A percentile compares a stretch with the other conserved stretches of the same genome.
These are phyloP conservation scores for Rhizophagus clarus DNA, from an alignment of 192 early-diverging fungal genomes.

Conservation along the genomic window DNA sequence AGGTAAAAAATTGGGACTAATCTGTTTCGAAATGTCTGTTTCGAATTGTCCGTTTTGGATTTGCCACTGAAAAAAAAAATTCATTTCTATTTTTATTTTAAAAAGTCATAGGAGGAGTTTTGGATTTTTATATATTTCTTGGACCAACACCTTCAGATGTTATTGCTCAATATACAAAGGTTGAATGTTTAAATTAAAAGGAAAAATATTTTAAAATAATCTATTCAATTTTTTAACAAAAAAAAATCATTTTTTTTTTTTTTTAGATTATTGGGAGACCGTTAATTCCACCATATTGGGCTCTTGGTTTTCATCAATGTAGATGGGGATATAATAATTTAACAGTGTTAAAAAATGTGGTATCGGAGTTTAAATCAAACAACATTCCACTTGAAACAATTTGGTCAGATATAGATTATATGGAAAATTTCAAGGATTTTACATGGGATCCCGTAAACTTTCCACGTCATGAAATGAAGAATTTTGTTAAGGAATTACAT, in stretches of 20 bases:
- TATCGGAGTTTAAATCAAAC: conserved; percentile 53
- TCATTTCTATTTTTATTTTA: conserved; percentile 39
- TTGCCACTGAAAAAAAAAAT: conserved; percentile 19
- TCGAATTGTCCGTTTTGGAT: no score
- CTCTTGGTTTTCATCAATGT: conserved; percentile 66
- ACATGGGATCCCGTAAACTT: conserved; percentile 60
- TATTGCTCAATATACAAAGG: conserved; percentile 60
- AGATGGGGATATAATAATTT: conserved; percentile 65
- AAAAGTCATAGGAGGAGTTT: conserved; percentile 63
- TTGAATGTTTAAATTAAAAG: conserved; percentile 24
- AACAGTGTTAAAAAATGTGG: conserved; percentile 52
- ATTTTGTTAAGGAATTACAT: conserved; percentile 50
- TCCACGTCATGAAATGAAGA: conserved; percentile 50
- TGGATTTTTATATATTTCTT: conserved; percentile 66
- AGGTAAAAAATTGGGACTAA: neutral
- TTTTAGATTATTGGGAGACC: conserved; percentile 54
- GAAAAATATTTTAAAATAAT: no score
- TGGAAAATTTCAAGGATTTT: conserved; percentile 65
- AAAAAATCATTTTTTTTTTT: neutral
- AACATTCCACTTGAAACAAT: conserved; percentile 65
- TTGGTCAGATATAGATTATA: conserved; percentile 76
- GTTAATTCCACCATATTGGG: conserved; percentile 62
- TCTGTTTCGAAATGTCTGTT: no score
- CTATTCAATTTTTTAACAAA: neutral
- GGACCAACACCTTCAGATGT: conserved; percentile 48